phyloP scores from a whole-genome alignment of 1,139 yeast species.

The Pichia sp. region DNA sequence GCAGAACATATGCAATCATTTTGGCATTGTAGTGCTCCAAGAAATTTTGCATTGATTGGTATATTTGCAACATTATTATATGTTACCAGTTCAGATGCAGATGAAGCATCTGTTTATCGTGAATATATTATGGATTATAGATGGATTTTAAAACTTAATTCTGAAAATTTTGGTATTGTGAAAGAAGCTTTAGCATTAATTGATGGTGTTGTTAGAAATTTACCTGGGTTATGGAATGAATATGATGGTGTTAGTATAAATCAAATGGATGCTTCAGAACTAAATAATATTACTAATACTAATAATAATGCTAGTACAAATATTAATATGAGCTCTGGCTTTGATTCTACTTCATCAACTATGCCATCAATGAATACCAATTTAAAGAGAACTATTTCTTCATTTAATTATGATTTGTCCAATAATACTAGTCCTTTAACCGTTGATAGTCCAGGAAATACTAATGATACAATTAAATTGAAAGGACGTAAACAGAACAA shows the following conservation, averaged over 20 bases:
- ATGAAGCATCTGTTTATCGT: conserved; percentile 58
- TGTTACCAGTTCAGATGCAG: conserved; percentile 52
- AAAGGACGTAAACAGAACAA: not conserved
- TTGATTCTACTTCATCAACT: no score
- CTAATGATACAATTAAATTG: not conserved
- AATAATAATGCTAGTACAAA: not conserved
- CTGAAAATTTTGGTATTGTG: conserved; percentile 71
- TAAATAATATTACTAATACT: not conserved
- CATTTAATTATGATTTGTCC: conserved; percentile 8
- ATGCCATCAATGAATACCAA: not conserved
- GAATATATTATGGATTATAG: conserved; percentile 70
- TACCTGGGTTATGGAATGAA: conserved; percentile 53
- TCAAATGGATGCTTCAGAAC: no score
- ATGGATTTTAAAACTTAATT: conserved; percentile 64
- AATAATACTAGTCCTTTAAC: conserved; percentile 11
- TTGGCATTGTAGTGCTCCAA: conserved; percentile 80
- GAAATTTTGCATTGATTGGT: conserved; percentile 75
- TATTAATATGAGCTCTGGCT: not conserved
- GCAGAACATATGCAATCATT: conserved; percentile 81
- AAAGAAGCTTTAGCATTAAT: conserved; percentile 61
- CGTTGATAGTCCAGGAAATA: conserved; percentile 1
- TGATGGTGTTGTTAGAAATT: conserved; percentile 57
- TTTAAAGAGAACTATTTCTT: not conserved
- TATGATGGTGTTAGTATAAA: conserved; percentile 12
- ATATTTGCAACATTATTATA: conserved; percentile 77